phyloP scores from a whole-genome alignment of 2,329 filamentous ascomycete genomes.

The Beauveria pseudobassiana region DNA sequence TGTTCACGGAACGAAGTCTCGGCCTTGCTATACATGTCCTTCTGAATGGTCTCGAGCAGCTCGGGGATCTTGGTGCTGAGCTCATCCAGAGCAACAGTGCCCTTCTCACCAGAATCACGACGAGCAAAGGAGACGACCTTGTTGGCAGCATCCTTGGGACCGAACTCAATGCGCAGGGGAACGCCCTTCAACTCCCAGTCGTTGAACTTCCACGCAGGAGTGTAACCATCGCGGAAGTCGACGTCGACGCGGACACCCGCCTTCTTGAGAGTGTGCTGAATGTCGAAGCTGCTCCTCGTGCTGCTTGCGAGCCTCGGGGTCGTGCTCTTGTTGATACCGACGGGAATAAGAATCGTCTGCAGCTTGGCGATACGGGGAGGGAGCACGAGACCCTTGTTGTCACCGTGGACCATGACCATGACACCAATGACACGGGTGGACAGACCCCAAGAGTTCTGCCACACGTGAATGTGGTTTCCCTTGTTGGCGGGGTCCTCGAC shows the following conservation, averaged over 20 bases:
- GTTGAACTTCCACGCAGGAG: constrained; percentile 96
- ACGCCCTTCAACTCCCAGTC: constrained; percentile 98
- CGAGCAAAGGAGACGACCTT: constrained; percentile 78
- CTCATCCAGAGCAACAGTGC: constrained; percentile 67
- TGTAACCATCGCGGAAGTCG: constrained; percentile 84
- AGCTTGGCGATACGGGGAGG: constrained; percentile 83
- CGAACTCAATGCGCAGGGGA: constrained; percentile 88
- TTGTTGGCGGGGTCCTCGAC: constrained; percentile 86
- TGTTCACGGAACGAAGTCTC: constrained; percentile 72
- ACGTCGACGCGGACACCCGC: constrained; percentile 71
- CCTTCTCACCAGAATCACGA: constrained; percentile 81
- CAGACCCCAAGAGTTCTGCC: constrained; percentile 99
- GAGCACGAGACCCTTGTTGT: constrained; percentile 90
- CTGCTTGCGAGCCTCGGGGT: constrained; percentile 68
- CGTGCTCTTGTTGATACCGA: constrained; percentile 86
- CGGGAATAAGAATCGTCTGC: constrained; percentile 82
- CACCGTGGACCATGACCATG: constrained; percentile 97
- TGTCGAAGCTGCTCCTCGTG: constrained; percentile 66
- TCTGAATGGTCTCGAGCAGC: constrained; percentile 84
- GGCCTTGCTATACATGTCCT: constrained; percentile 70
- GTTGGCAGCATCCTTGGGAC: constrained; percentile 86
- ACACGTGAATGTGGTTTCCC: constrained; percentile 76
- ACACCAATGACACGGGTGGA: constrained; percentile 96
- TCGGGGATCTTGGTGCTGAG: constrained; percentile 66
- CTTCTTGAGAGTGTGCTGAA: constrained; percentile 61